These are phyloP conservation scores for Stagonosporopsis rhizophila DNA, from an alignment of 2,329 filamentous ascomycete species.

Conservation along the genomic window DNA sequence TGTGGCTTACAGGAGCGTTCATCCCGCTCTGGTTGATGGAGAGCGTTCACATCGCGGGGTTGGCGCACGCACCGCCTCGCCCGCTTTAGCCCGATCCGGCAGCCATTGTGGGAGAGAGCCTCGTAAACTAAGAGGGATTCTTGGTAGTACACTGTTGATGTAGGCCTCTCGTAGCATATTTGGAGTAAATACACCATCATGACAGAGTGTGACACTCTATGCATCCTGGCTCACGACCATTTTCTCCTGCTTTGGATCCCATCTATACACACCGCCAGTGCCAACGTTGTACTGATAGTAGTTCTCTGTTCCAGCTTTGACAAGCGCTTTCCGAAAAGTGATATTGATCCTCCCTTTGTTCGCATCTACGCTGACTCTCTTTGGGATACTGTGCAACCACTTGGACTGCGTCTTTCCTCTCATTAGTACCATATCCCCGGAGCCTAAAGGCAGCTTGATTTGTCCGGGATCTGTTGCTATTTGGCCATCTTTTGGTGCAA, in stretches of 20 bases:
- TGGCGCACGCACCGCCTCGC: conserved; percentile 6
- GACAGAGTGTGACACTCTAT: no score
- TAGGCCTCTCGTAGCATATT: neutral
- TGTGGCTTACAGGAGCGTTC: conserved; percentile 4
- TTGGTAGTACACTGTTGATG: neutral
- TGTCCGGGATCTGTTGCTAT: conserved; percentile 50
- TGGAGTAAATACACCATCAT: no score
- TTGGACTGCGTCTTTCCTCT: conserved; percentile 72
- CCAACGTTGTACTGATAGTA: conserved; percentile 88
- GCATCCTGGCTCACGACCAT: conserved; percentile 52
- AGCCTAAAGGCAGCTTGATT: conserved; percentile 63
- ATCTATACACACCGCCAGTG: conserved; percentile 70
- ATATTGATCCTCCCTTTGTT: conserved; percentile 74
- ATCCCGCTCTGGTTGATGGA: neutral
- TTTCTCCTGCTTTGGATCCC: conserved; percentile 65
- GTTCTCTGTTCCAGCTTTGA: conserved; percentile 77
- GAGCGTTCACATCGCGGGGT: conserved; percentile 7
- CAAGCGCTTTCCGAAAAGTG: conserved; percentile 75
- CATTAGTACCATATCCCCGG: conserved; percentile 84
- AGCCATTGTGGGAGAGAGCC: neutral
- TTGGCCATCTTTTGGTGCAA: conserved; percentile 46
- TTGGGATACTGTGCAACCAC: conserved; percentile 82
- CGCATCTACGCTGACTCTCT: conserved; percentile 69
- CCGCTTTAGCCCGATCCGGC: conserved; percentile 4
- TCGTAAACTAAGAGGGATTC: no score